Base-by-base conservation (phyloP, 139 green algal species). In the Haematococcus lacustris region DNA sequence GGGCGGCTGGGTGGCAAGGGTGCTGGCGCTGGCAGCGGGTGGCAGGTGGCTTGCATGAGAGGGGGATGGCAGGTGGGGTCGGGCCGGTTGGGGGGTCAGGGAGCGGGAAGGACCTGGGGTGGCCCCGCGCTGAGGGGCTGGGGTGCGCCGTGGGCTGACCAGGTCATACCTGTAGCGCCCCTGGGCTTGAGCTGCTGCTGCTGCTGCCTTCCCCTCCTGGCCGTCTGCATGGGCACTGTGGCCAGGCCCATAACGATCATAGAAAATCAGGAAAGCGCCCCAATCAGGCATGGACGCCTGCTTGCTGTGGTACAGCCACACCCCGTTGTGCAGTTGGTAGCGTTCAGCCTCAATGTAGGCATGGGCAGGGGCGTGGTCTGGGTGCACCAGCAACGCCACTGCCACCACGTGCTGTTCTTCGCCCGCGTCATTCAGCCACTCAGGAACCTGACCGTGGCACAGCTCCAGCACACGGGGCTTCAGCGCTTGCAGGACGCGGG, bases 281-380 rank as follows among this genome's bases (percentile, higher is more conserved):
- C 30, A 64, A 4, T 21, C 4, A 23, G 53, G 53, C 53, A 64
- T 64, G 21, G 30, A 26, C 4, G 30, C 23, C 53, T 64, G 23
- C 53, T 64, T 64, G 53, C 33, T 21, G 53, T 64, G 53, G 26
- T 35, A 64, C 53, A 64, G 9, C 53, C 53, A 64, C 53, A 21
- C 4, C 23, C 53, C 53, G 4, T 64, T 26, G 26, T 64, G 53
- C 53, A 64, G 53, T 26, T 64, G 9, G 53, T 64, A 64, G 21
- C 21, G 9, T 7, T 64, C 53, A 4, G 33, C 53, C 53, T 64
- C 53, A 26, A 64, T 64, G 53, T 35, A 64, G 26, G 33, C 53
- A 26, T 64, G 53, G 4, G 53, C 13, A 7, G 53, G 9, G 53
- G 53, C 53, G 43, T 53, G 43, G 53, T 64, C 53, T 21, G 23